phyloP scores from a whole-genome alignment of 176 grass and related monocot species.

The Rhynchospora breviuscula region DNA sequence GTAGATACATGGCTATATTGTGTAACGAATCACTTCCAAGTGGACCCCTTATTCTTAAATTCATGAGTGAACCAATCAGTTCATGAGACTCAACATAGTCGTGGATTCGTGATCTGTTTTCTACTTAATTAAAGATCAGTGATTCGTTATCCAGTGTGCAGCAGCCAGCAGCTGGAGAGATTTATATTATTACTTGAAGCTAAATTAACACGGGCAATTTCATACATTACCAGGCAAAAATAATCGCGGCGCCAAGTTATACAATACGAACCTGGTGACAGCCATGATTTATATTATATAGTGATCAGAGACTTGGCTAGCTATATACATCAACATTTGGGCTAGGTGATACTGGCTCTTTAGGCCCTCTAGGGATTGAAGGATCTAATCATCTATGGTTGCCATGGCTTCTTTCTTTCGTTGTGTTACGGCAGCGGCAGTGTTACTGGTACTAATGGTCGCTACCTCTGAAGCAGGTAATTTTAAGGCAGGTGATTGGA shows the following conservation, averaged over 20 bases:
- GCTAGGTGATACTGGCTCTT: background rate
- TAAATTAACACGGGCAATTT: background rate
- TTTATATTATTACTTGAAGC: background rate
- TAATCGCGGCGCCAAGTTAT: constrained; percentile 31
- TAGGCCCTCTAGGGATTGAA: background rate
- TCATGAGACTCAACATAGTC: too few relatives aligned
- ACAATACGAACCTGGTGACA: background rate
- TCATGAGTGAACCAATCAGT: background rate
- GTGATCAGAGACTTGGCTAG: background rate
- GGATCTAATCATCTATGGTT: background rate
- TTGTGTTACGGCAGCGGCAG: background rate
- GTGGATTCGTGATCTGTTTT: background rate
- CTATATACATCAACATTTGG: background rate
- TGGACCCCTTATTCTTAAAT: background rate
- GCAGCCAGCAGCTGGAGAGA: background rate
- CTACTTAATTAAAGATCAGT: background rate
- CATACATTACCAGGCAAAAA: background rate
- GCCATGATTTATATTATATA: background rate
- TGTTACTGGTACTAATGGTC: background rate
- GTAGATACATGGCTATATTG: too few relatives aligned
- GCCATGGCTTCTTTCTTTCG: constrained; percentile 22
- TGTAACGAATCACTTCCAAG: too few relatives aligned
- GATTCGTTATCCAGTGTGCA: background rate
- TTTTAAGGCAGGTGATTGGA: constrained; percentile 26
- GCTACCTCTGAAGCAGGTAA: background rate